phyloP scores from a whole-genome alignment of 2,329 filamentous ascomycete genomes.

The Epicoccum sorghinum region DNA sequence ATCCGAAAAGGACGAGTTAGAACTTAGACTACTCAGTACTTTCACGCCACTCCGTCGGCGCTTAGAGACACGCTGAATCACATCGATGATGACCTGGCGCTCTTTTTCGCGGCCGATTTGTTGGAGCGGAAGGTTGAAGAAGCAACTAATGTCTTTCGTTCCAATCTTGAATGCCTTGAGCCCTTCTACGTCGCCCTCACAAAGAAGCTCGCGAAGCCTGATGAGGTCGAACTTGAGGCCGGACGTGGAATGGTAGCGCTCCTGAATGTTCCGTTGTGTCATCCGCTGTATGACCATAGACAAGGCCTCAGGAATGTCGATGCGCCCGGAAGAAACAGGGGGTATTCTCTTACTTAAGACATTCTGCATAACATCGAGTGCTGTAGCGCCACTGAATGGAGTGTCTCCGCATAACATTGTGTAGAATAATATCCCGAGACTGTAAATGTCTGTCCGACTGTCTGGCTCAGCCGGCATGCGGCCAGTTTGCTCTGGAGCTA shows the following conservation, averaged over 20 bases:
- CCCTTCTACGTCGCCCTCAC: conserved; percentile 73
- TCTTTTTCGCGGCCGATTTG: conserved; percentile 83
- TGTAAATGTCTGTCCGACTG: conserved; percentile 87
- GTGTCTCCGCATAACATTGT: conserved; percentile 71
- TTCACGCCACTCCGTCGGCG: conserved; percentile 59
- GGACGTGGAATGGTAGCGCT: conserved; percentile 87
- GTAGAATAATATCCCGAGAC: conserved; percentile 88
- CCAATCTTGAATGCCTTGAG: conserved; percentile 78
- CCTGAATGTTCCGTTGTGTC: conserved; percentile 84
- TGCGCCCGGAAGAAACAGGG: conserved; percentile 74
- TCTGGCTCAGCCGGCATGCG: conserved; percentile 92
- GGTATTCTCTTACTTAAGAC: conserved; percentile 81
- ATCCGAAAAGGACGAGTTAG: conserved; percentile 60
- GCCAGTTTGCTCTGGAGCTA: conserved; percentile 93
- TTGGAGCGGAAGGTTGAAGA: conserved; percentile 81
- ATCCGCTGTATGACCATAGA: conserved; percentile 88
- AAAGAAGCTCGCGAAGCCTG: conserved; percentile 74
- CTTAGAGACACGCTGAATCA: conserved; percentile 78
- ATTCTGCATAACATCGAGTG: conserved; percentile 89
- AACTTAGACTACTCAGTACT: conserved; percentile 58
- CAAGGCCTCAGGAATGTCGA: conserved; percentile 84
- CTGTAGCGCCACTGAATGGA: conserved; percentile 78
- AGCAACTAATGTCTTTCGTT: conserved; percentile 86
- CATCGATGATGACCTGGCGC: conserved; percentile 66
- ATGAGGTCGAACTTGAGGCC: conserved; percentile 83